Evolutionary conservation across 768 basidiomycete species (phyloP).

Genomic region (Vararia minispora): DNA sequence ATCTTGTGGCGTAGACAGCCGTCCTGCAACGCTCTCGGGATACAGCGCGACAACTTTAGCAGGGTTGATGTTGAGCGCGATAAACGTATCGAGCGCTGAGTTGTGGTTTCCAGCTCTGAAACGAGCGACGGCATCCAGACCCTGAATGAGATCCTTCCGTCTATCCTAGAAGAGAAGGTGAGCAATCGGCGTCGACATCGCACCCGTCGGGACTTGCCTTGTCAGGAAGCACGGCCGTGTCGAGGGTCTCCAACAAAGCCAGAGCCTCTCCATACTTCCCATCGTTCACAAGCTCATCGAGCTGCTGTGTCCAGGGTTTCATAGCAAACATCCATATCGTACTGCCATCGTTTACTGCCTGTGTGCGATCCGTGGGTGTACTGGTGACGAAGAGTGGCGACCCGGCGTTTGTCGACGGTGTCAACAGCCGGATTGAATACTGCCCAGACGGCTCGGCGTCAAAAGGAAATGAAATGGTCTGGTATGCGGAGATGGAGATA

Average conservation of each 20-base stretch:
- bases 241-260: conserved; percentile 63
- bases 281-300: conserved; percentile 68
- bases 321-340: conserved; percentile 68
- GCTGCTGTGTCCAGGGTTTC: conserved; percentile 66
- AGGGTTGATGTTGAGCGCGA: conserved; percentile 84
- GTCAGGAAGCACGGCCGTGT: conserved; percentile 45
- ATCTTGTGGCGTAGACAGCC: conserved; percentile 55
- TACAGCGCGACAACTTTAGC: conserved; percentile 90
- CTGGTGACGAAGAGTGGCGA: conserved; percentile 53
- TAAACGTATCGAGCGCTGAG: conserved; percentile 75
- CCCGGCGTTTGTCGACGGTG: conserved; percentile 38
- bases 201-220: conserved; percentile 33
- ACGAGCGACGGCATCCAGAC: conserved; percentile 68
- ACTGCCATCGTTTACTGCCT: conserved; percentile 59
- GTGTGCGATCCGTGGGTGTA: conserved; percentile 63
- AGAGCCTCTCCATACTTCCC: conserved; percentile 72
- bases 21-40: conserved; percentile 70
- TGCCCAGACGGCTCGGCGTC: conserved; percentile 21
- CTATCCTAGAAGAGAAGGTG: conserved; percentile 30
- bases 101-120: conserved; percentile 64
- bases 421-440: conserved; percentile 53
- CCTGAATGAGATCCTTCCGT: conserved; percentile 47
- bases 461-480: conserved; percentile 59
- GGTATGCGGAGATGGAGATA: conserved; percentile 46
- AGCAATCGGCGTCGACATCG: conserved; percentile 1